These are phyloP conservation scores for Nemania sp. DNA, from an alignment of 2,329 filamentous ascomycete genomes.

Conservation along the genomic window DNA sequence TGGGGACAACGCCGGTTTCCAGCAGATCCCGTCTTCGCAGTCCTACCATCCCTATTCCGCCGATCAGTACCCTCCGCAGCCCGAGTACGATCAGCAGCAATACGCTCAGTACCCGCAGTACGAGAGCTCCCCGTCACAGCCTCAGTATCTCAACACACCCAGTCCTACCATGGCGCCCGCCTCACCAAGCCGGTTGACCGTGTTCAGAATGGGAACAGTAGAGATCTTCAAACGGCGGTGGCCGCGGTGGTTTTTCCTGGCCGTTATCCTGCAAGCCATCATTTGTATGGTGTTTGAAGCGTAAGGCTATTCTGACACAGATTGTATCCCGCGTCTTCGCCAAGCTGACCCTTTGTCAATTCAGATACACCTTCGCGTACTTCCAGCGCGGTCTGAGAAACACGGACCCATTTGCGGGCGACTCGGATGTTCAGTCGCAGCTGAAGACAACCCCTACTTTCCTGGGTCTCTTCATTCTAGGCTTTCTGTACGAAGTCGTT, in stretches of 20 bases:
- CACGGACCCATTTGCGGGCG: slow-evolving; percentile 43
- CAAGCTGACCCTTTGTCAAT: slow-evolving; percentile 19
- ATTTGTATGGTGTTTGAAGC: slow-evolving; percentile 83
- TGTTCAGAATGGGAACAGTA: slow-evolving; percentile 54
- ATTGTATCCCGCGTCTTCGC: not conserved
- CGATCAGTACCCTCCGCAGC: slow-evolving; percentile 26
- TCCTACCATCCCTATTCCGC: slow-evolving; percentile 24
- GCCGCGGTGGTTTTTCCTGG: slow-evolving; percentile 83
- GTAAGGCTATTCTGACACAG: slow-evolving; percentile 55
- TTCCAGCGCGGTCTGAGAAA: slow-evolving; percentile 68
- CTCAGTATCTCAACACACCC: slow-evolving; percentile 37
- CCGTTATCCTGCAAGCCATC: slow-evolving; percentile 74
- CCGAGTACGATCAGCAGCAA: slow-evolving; percentile 28
- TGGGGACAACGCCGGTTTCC: slow-evolving; percentile 35
- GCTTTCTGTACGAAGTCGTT: slow-evolving; percentile 87
- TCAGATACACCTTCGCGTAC: slow-evolving; percentile 83
- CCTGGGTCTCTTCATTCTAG: slow-evolving; percentile 94
- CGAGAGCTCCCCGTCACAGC: slow-evolving; percentile 20
- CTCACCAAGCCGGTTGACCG: slow-evolving; percentile 38
- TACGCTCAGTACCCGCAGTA: slow-evolving; percentile 37
- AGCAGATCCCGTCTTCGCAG: slow-evolving; percentile 32
- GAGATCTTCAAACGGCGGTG: slow-evolving; percentile 83
- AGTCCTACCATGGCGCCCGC: slow-evolving; percentile 42
- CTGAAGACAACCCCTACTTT: slow-evolving; percentile 87
- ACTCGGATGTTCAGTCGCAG: slow-evolving; percentile 50